Evolutionary conservation across 129 eudicot species (phyloP).

Genomic region (Artemisia annua): DNA sequence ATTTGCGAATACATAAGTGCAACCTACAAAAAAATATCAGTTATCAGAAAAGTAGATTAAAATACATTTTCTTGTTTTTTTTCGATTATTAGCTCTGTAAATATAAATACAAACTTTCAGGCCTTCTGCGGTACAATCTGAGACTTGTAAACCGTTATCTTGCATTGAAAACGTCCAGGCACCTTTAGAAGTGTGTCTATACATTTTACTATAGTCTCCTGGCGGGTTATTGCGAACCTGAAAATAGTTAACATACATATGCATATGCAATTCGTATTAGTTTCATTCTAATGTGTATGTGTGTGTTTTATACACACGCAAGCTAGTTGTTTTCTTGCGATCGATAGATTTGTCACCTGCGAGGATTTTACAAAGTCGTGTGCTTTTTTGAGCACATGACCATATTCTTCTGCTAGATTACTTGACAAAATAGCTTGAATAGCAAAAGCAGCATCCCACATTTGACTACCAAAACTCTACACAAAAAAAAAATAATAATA

Average conservation of each 20-base stretch:
- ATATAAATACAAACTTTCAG: no score
- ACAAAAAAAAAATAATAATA: no score
- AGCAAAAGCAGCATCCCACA: constrained; percentile 67
- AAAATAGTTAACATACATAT: background rate
- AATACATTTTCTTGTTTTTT: no score
- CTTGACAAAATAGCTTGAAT: constrained; percentile 66
- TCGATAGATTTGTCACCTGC: constrained; percentile 40
- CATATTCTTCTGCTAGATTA: constrained; percentile 45
- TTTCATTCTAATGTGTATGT: background rate
- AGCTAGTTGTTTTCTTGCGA: background rate
- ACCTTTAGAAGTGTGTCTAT: constrained; percentile 61
- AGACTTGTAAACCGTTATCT: constrained; percentile 74
- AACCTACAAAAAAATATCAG: constrained; percentile 28
- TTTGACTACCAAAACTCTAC: constrained; percentile 60
- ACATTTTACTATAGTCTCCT: constrained; percentile 50
- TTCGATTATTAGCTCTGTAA: no score
- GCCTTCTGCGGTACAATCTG: no score
- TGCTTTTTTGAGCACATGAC: constrained; percentile 51
- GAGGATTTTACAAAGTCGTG: constrained; percentile 62
- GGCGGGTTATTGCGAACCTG: constrained; percentile 57
- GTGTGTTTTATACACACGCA: no score
- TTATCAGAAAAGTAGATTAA: background rate
- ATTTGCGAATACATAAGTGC: constrained; percentile 55
- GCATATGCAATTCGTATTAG: background rate
- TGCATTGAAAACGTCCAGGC: constrained; percentile 65